Base-by-base conservation (phyloP, 345 rosid species). In the Streptanthus diversifolius region DNA sequence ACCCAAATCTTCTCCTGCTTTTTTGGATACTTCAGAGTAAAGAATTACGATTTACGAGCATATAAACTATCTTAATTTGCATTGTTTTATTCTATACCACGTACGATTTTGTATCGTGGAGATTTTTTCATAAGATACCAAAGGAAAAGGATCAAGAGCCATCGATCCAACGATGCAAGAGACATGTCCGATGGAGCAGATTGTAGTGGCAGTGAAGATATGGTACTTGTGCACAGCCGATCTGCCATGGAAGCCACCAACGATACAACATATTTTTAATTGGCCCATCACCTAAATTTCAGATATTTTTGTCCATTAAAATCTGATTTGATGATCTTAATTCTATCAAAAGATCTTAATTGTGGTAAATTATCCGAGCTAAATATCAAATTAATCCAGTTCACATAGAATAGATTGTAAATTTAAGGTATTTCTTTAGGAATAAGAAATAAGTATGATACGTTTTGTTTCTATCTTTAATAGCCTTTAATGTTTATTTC, bases 191-290 rank as follows among this genome's bases (percentile, higher is more conserved):
- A 85, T 71, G 43, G 74, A 78, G 19, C 84, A 90, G 79, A 85
- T 89, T 80, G 82, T 69, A 64, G 98, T 90, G 77, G 90, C 89
- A 62, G 85, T 93, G 59, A 93, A 90, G 87, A 93, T 90, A 25
- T 97, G 97, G 8, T 90, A 87, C 66, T 84, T 93, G 25, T 93
- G 97, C 80, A 89, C 96, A 1, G 97, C 97, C 21, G 96, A 90
- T 49, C 80, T 87, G 65, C 89, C 96, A 1, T 82, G 80, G 39
- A 93, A 93, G 83, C 87, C 96, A 68, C 97, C 98, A 1, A 90
- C 90, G 76, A 93, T 89, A 90, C 97, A 86, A 64, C 98, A 93
- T n/a, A n/a, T n/a, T 74, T 49, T 21, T 10, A 7, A 58, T 14
- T 59, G 73, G 78, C 74, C 74, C 63, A 68, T 68, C 12, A 68